Evolutionary conservation across 345 rosid genomes (phyloP).

Genomic region (Arabis alpina): DNA sequence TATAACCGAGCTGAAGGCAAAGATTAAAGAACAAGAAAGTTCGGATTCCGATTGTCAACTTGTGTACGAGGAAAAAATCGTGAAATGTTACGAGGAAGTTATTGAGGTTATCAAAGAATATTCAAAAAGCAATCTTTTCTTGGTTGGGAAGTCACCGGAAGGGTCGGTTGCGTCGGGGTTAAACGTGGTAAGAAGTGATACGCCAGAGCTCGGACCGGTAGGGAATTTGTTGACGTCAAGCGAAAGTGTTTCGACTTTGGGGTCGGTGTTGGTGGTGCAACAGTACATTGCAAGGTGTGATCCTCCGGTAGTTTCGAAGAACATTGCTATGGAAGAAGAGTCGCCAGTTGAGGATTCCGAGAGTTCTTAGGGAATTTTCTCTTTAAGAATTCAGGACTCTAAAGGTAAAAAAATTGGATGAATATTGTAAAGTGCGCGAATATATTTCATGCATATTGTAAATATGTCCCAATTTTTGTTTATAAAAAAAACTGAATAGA

Average conservation of each 20-base stretch:
- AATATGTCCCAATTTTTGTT: no score
- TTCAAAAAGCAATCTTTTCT: conserved; percentile 52
- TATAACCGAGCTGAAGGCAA: conserved; percentile 46
- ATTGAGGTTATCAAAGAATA: conserved; percentile 39
- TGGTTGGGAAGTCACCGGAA: conserved; percentile 62
- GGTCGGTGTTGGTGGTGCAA: conserved; percentile 61
- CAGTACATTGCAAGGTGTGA: conserved; percentile 41
- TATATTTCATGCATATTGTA: no score
- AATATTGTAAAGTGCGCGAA: no score
- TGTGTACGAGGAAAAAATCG: conserved; percentile 50
- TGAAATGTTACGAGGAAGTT: conserved; percentile 46
- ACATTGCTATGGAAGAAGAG: conserved; percentile 14
- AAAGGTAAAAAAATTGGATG: no score
- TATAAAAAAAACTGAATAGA: no score
- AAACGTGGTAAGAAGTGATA: conserved; percentile 32
- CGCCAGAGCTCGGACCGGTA: conserved; percentile 41
- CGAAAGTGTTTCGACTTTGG: conserved; percentile 50
- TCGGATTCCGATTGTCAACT: conserved; percentile 31
- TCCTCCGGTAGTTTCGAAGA: background rate
- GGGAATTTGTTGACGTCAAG: conserved; percentile 47
- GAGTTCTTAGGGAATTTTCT: conserved; percentile 21
- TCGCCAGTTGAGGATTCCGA: conserved; percentile 19
- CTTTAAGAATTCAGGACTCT: no score
- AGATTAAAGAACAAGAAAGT: conserved; percentile 28
- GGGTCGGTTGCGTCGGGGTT: conserved; percentile 48